Percentiles rank a stretch among this genome's conserved stretches.
Conservation (phyloP, 2,329 filamentous ascomycete genomes). For the Lasiodiplodia sp. region DNA sequence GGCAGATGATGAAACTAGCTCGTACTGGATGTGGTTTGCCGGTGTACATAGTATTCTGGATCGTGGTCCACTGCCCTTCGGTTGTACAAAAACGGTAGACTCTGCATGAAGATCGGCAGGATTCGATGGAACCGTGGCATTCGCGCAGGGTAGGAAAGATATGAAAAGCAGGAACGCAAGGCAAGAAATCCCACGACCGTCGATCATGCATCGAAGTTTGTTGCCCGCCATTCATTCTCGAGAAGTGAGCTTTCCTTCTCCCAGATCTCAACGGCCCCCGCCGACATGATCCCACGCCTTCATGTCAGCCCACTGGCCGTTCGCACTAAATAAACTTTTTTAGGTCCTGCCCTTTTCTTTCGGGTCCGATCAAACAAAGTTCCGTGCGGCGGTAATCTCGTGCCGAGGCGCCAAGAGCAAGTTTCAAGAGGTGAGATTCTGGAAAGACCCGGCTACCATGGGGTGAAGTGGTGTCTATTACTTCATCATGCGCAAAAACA, state of each 20-base stretch:
- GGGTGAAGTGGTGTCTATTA: not conserved
- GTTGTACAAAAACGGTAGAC: not conserved
- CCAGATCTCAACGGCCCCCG: not conserved
- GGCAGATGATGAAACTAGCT: not conserved
- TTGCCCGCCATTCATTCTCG: not conserved
- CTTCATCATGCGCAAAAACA: conserved; percentile 16
- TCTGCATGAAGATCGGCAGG: conserved; percentile 10
- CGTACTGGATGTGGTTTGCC: not conserved
- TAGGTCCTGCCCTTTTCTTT: not conserved
- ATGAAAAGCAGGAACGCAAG: not conserved
- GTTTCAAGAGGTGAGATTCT: not conserved
- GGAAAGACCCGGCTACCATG: not conserved
- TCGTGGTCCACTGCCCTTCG: conserved; percentile 5
- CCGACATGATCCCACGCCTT: not conserved
- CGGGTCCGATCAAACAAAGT: not conserved
- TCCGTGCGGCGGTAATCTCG: not conserved
- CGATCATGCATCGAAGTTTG: not conserved
- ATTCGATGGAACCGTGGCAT: conserved; percentile 18
- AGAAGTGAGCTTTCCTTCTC: not conserved
- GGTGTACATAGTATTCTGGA: not conserved
- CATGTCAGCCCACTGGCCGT: conserved; percentile 11
- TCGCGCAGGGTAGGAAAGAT: not conserved
- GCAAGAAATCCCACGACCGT: not conserved
- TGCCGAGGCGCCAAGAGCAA: not conserved
- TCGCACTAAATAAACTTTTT: not conserved